Evolutionary conservation across 805 yeast genomes (phyloP).

Genomic region (Blastobotrys attinorum): DNA sequence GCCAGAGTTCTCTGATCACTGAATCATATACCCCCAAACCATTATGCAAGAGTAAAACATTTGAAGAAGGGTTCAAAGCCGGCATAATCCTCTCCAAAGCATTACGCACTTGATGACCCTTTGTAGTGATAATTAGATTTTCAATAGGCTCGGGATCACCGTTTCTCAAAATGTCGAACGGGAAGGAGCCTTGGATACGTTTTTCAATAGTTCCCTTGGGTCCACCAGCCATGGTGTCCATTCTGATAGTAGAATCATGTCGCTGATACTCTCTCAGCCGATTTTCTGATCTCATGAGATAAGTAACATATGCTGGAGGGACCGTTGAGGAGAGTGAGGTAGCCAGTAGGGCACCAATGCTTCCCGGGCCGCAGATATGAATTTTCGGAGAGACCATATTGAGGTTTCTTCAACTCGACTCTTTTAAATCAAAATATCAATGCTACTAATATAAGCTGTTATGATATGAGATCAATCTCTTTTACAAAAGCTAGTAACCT

Average conservation of each 20-base stretch:
- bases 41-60: slow-evolving; percentile 68
- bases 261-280: slow-evolving; percentile 35
- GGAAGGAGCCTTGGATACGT: slow-evolving; percentile 7
- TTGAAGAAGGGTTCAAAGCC: slow-evolving; percentile 42
- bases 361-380: slow-evolving; percentile 44
- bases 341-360: slow-evolving; percentile 45
- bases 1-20: slow-evolving; percentile 49
- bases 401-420: no score
- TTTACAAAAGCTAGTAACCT: no score
- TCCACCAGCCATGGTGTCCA: slow-evolving; percentile 18
- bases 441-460: no score
- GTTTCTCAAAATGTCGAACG: slow-evolving; percentile 12
- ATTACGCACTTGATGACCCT: slow-evolving; percentile 60
- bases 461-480: no score
- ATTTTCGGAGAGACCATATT: slow-evolving; percentile 5
- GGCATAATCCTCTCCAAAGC: slow-evolving; percentile 54
- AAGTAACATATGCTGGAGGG: slow-evolving; percentile 34
- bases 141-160: slow-evolving; percentile 31
- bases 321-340: slow-evolving; percentile 34
- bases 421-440: no score
- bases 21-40: slow-evolving; percentile 69
- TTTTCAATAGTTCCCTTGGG: slow-evolving; percentile 9
- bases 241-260: slow-evolving; percentile 34
- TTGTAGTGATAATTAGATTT: slow-evolving; percentile 67
- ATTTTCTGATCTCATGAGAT: slow-evolving; percentile 37